Evolutionary conservation across 306 rosid species (phyloP).

Genomic region (Quercus variabilis): DNA sequence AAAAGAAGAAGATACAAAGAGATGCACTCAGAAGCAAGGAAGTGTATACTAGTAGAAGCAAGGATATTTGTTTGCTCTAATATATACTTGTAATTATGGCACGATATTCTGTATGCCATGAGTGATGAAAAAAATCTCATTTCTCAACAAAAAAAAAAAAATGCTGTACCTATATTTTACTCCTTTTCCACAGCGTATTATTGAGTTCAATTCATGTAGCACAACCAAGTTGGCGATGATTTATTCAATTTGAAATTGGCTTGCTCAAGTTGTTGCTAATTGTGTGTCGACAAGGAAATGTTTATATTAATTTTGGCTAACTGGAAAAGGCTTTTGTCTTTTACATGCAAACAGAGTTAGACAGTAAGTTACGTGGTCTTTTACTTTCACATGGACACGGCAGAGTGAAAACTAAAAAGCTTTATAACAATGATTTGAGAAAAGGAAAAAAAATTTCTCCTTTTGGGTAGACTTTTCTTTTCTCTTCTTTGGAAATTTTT

Average conservation of each 20-base stretch:
- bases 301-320: background rate
- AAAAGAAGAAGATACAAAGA: background rate
- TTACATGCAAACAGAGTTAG: background rate
- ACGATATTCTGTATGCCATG: background rate
- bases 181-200: background rate
- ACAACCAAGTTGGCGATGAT: background rate
- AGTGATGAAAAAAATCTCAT: background rate
- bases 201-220: background rate
- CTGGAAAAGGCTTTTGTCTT: constrained; percentile 13
- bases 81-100: background rate
- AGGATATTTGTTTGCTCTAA: background rate
- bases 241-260: background rate
- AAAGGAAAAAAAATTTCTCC: background rate
- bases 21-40: constrained; percentile 11
- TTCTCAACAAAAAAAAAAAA: too few species aligned
- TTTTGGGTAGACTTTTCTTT: background rate
- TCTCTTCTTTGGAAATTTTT: background rate
- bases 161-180: background rate
- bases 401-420: background rate
- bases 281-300: background rate
- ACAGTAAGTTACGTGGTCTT: background rate
- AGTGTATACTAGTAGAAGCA: constrained; percentile 7
- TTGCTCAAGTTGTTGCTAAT: background rate
- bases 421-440: background rate
- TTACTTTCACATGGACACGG: background rate